Percentiles rank a stretch among this genome's conserved stretches.
Evolutionary conservation across 192 early-diverging fungal genomes (phyloP).

Genomic region (Geosiphon pyriformis): DNA sequence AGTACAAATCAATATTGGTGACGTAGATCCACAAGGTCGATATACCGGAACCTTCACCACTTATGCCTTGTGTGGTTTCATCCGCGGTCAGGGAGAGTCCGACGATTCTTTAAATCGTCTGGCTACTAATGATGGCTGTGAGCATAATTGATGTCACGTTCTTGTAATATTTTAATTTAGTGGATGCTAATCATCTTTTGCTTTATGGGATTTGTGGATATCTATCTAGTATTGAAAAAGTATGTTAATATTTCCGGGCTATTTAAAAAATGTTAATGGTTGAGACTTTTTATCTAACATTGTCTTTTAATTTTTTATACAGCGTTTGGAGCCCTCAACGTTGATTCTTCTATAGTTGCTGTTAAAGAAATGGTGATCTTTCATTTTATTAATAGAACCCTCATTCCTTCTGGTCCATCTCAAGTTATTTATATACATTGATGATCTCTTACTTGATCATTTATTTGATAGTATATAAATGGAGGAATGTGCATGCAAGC

Average conservation of each 20-base stretch:
- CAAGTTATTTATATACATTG: too few species aligned
- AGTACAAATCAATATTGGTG: slow-evolving; percentile 95
- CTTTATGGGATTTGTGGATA: neutral
- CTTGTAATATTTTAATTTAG: neutral
- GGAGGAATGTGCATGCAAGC: too few species aligned
- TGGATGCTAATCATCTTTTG: neutral
- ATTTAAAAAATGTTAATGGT: neutral
- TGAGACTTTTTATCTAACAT: neutral
- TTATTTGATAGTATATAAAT: too few species aligned
- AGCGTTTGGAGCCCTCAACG: neutral
- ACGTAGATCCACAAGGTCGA: slow-evolving; percentile 82
- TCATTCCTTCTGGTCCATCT: too few species aligned
- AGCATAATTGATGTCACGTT: slow-evolving; percentile 24
- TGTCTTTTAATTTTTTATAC: neutral
- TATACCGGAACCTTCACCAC: slow-evolving; percentile 70
- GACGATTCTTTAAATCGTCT: slow-evolving; percentile 98
- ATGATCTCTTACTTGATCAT: too few species aligned
- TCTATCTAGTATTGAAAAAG: slow-evolving; percentile 3
- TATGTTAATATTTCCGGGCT: neutral
- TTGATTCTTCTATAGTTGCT: too few species aligned
- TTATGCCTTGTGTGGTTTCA: slow-evolving; percentile 89
- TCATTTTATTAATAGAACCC: too few species aligned
- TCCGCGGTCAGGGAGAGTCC: slow-evolving; percentile 83
- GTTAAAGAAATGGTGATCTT: neutral
- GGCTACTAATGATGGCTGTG: slow-evolving; percentile 66